Evolutionary conservation across 495 filamentous ascomycete species (phyloP).

Genomic region (Acidiella bohemica): DNA sequence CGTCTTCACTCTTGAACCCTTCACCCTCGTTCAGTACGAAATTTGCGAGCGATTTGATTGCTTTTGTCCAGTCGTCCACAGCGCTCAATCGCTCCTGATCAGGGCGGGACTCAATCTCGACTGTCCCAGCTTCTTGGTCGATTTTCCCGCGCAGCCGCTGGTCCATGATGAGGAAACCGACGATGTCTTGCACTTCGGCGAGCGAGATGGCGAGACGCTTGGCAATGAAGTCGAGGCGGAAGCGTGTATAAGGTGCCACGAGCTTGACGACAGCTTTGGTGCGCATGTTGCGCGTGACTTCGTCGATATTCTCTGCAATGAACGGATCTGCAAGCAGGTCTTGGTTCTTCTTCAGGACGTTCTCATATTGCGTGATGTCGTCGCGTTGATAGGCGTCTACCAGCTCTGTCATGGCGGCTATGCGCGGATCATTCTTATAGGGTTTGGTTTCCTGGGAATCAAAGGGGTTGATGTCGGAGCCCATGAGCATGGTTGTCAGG

Average conservation of each 20-base stretch:
- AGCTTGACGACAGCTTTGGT: constrained; percentile 90
- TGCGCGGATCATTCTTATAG: constrained; percentile 88
- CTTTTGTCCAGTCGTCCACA: constrained; percentile 57
- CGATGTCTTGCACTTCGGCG: constrained; percentile 79
- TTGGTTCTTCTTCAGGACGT: constrained; percentile 70
- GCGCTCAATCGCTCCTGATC: constrained; percentile 64
- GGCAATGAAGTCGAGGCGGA: constrained; percentile 74
- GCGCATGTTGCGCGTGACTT: constrained; percentile 95
- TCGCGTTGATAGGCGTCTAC: constrained; percentile 94
- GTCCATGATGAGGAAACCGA: constrained; percentile 84
- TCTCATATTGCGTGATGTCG: constrained; percentile 84
- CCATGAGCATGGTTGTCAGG: constrained; percentile 95
- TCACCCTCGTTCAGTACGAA: constrained; percentile 31
- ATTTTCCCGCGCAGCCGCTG: constrained; percentile 76
- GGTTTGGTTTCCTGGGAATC: constrained; percentile 99
- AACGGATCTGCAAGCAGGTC: constrained; percentile 86
- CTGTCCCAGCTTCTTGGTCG: constrained; percentile 70
- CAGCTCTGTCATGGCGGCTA: constrained; percentile 91
- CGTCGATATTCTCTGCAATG: constrained; percentile 98
- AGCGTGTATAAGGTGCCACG: constrained; percentile 88
- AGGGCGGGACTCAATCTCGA: constrained; percentile 60
- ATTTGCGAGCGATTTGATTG: constrained; percentile 40
- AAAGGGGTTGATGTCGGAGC: constrained; percentile 98
- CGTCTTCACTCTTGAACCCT: constrained; percentile 31
- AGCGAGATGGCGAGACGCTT: constrained; percentile 72